Evolutionary conservation across 768 basidiomycete genomes (phyloP), one percentile per base, ranked within the genome.

Genomic region (Dioszegia hungarica): DNA sequence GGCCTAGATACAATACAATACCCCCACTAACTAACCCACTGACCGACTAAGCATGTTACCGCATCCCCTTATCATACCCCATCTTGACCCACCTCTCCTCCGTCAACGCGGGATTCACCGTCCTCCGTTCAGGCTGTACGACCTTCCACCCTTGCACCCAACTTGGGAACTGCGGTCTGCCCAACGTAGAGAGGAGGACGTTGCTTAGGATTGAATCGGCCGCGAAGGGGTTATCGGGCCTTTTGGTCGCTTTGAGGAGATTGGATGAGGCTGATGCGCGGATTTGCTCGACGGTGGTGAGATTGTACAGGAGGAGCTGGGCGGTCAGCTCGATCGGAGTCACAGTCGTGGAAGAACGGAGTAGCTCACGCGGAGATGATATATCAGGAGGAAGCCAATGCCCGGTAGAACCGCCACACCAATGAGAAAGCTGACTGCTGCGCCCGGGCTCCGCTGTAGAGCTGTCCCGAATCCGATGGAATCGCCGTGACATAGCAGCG

Each of bases 201-300:
- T 97, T 97, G 56, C 82, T 78, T 62, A 83, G 79, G 84, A 85
- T 88, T 38, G 78, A 85, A 36, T 86, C 85, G 71, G 88, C 87
- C 39, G 87, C 86, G 76, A 93, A 97, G 20, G 91, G 90, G 69
- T 94, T 97, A 1, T 86, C 59, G 81, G 27, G 88, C 36, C 67
- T 57, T 40, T 62, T 48, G 1, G 83, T 79, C 2, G 83, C 85
- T 22, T 84, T 81, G 27, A 82, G 79, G 44, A 91, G 77, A 27
- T 81, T 79, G 62, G 84, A 86, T 73, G 90, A 87, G 17, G 89
- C 88, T 75, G 87, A 85, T 62, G 87, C 89, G 57, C 92, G 85
- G 64, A 94, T 90, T 82, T 91, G 90, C 78, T 97, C 93, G 60
- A 97, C 91, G n/a, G 92, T 97, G 9, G 93, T 95, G 33, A 90